These are phyloP conservation scores for Pilasporangium apinafurcum DNA, from an alignment of 352 stramenopile genomes.

Conservation along the genomic window DNA sequence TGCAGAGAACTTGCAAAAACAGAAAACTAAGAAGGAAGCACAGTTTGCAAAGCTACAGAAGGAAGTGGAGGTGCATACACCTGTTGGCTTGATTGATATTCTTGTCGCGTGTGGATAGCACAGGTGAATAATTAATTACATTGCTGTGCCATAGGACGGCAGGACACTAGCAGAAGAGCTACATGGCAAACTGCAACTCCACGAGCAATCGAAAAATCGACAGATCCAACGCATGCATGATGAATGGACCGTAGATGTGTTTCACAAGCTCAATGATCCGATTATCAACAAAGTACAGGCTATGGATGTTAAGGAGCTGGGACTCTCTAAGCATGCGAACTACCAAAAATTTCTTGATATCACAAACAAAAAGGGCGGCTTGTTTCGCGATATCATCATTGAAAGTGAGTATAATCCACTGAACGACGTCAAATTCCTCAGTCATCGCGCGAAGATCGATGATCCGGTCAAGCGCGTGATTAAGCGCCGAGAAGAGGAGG, in stretches of 20 bases:
- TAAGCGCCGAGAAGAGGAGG: conserved; percentile 56
- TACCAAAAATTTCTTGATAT: conserved; percentile 78
- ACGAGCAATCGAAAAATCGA: conserved; percentile 51
- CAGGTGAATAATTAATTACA: neutral
- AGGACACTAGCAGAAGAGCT: conserved; percentile 57
- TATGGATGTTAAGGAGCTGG: conserved; percentile 38
- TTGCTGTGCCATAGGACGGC: conserved; percentile 25
- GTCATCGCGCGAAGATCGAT: conserved; percentile 38
- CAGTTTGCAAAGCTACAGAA: conserved; percentile 65
- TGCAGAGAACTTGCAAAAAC: conserved; percentile 54
- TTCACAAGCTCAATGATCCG: conserved; percentile 66
- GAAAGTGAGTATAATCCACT: conserved; percentile 81
- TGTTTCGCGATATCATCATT: conserved; percentile 84
- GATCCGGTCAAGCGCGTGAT: conserved; percentile 65
- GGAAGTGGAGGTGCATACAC: conserved; percentile 46
- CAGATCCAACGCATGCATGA: conserved; percentile 71
- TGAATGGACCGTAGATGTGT: conserved; percentile 60
- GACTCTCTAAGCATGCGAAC: conserved; percentile 39
- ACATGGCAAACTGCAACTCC: conserved; percentile 49
- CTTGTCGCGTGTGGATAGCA: too few species aligned
- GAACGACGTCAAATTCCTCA: conserved; percentile 51
- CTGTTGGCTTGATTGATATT: neutral
- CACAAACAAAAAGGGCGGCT: conserved; percentile 73
- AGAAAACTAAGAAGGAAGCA: conserved; percentile 55
- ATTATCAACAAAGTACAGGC: conserved; percentile 42